Conservation (phyloP, 208 protist genomes). For the Trypanosoma grayi region DNA sequence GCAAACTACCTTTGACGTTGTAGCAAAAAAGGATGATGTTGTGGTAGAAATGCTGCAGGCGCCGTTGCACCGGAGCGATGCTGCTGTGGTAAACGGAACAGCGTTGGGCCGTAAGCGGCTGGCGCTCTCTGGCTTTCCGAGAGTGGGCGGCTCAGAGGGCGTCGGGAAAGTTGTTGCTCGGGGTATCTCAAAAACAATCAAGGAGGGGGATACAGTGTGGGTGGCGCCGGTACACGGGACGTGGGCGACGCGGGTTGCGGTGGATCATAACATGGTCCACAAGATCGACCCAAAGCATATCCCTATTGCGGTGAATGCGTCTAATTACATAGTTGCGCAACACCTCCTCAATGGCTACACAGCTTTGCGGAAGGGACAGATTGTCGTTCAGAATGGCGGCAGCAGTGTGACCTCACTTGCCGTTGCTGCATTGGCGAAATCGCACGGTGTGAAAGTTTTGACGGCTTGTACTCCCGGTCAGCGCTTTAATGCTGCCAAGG, state of each 20-base stretch:
- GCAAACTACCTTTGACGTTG: slow-evolving; percentile 51
- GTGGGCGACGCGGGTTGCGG: slow-evolving; percentile 58
- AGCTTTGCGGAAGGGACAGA: slow-evolving; percentile 41
- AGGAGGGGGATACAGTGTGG: slow-evolving; percentile 79
- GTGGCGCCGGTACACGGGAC: slow-evolving; percentile 61
- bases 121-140: slow-evolving; percentile 32
- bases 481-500: slow-evolving; percentile 54
- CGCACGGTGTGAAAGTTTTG: slow-evolving; percentile 42
- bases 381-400: slow-evolving; percentile 77
- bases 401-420: slow-evolving; percentile 71
- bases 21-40: slow-evolving; percentile 41
- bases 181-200: slow-evolving; percentile 28
- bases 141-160: slow-evolving; percentile 66
- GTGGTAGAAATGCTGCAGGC: slow-evolving; percentile 61
- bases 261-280: slow-evolving; percentile 38
- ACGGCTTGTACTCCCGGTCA: slow-evolving; percentile 62
- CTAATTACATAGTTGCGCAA: slow-evolving; percentile 63
- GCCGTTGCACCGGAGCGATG: slow-evolving; percentile 64
- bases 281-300: slow-evolving; percentile 51
- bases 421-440: slow-evolving; percentile 52
- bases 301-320: slow-evolving; percentile 59
- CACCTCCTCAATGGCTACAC: slow-evolving; percentile 64
- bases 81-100: slow-evolving; percentile 68
- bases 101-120: slow-evolving; percentile 52
- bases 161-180: slow-evolving; percentile 48